phyloP scores from a whole-genome alignment of 1,284 basidiomycete species.

The Ceratorhiza oryzae-sativae region DNA sequence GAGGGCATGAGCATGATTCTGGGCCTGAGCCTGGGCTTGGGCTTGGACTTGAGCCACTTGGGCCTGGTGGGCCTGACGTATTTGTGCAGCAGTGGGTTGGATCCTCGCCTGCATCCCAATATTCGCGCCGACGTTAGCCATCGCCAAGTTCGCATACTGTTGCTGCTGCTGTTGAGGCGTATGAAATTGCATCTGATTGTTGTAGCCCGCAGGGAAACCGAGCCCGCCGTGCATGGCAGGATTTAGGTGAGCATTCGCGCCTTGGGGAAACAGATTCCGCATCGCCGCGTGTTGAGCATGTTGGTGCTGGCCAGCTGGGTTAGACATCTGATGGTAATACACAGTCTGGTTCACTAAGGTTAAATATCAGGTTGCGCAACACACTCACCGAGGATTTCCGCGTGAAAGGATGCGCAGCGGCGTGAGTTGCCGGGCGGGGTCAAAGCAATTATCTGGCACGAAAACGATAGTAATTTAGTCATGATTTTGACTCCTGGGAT shows the following conservation, averaged over 20 bases:
- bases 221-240: constrained; percentile 26
- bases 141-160: constrained; percentile 35
- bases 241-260: constrained; percentile 33
- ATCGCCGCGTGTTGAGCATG: constrained; percentile 31
- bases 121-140: constrained; percentile 15
- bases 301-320: constrained; percentile 26
- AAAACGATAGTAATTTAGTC: constrained; percentile 22
- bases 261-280: constrained; percentile 17
- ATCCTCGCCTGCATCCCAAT: constrained; percentile 19
- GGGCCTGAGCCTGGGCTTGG: constrained; percentile 13
- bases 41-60: constrained; percentile 12
- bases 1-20: constrained; percentile 20
- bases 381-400: constrained; percentile 24
- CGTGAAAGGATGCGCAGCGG: constrained; percentile 38
- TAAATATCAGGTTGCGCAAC: not conserved
- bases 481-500: not conserved
- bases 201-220: constrained; percentile 24
- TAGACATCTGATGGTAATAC: not conserved
- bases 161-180: constrained; percentile 35
- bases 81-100: constrained; percentile 26
- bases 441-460: constrained; percentile 5
- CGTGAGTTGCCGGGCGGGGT: constrained; percentile 30
- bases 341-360: not conserved
- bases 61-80: constrained; percentile 23
- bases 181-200: constrained; percentile 24